These are phyloP conservation scores for Phytophthora boehmeriae DNA, from an alignment of 352 stramenopile genomes.

Conservation along the genomic window DNA sequence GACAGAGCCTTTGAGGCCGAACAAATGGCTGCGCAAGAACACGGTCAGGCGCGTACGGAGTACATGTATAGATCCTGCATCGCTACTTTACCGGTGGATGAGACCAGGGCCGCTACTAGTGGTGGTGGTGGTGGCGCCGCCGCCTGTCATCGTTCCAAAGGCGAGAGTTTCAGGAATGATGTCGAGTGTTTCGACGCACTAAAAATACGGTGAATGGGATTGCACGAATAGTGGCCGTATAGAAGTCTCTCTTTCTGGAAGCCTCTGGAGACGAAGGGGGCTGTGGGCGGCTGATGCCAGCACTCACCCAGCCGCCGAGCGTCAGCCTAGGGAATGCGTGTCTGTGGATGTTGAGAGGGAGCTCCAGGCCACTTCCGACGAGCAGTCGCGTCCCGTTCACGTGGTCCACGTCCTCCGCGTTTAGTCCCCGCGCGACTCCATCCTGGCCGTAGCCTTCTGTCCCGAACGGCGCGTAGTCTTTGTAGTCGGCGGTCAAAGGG, in stretches of 20 bases:
- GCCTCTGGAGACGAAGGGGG: no score
- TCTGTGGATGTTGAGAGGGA: conserved; percentile 38
- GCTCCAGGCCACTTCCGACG: conserved; percentile 31
- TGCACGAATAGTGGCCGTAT: no score
- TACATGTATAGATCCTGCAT: no score
- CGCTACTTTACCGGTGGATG: no score
- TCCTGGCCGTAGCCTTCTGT: conserved; percentile 52
- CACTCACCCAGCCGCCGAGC: conserved; percentile 52
- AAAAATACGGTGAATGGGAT: no score
- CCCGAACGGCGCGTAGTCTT: conserved; percentile 49
- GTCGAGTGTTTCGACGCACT: no score
- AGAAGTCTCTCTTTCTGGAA: no score
- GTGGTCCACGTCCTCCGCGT: not conserved
- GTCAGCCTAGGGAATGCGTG: conserved; percentile 36
- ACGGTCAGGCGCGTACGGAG: conserved; percentile 43
- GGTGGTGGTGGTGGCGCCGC: no score
- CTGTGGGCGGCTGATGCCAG: no score
- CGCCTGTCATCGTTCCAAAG: no score
- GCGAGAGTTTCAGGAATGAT: no score
- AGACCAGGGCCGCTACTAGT: no score
- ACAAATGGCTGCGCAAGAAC: conserved; percentile 80
- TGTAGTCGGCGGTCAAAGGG: conserved; percentile 35
- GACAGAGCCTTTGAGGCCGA: conserved; percentile 83
- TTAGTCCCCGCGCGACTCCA: conserved; percentile 11
- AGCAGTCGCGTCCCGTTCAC: conserved; percentile 14